Evolutionary conservation across 768 basidiomycete genomes (phyloP).

Genomic region (Lentinula boryana): DNA sequence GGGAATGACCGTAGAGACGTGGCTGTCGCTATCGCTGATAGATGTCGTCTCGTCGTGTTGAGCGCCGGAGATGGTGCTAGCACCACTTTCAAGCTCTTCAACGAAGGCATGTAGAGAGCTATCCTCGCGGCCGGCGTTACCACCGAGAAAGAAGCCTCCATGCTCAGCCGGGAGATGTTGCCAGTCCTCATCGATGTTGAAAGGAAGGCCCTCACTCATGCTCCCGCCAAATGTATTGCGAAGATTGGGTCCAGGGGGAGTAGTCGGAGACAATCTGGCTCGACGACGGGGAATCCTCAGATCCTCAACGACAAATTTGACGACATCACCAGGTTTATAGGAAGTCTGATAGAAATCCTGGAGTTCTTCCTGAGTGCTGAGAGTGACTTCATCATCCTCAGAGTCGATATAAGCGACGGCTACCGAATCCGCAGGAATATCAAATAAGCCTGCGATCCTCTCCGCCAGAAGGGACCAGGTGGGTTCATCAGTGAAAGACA

Average conservation of each 20-base stretch:
- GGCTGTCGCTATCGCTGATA: conserved; percentile 25
- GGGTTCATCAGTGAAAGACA: conserved; percentile 46
- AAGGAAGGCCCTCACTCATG: conserved; percentile 30
- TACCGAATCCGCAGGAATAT: conserved; percentile 51
- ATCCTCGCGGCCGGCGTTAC: conserved; percentile 20
- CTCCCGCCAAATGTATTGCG: conserved; percentile 58
- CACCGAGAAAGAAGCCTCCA: conserved; percentile 32
- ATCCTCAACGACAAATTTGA: conserved; percentile 65
- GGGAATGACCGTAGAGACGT: conserved; percentile 21
- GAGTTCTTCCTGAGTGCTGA: conserved; percentile 75
- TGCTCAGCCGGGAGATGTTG: conserved; percentile 41
- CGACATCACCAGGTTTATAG: conserved; percentile 21
- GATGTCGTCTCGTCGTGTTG: conserved; percentile 18
- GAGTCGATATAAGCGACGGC: conserved; percentile 68
- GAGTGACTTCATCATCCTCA: conserved; percentile 72
- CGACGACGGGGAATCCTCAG: conserved; percentile 33
- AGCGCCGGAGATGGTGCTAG: conserved; percentile 20
- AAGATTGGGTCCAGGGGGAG: conserved; percentile 21
- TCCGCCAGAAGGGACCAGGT: conserved; percentile 51
- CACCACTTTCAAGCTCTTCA: conserved; percentile 42
- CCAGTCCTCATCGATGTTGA: conserved; percentile 55
- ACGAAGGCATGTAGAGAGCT: conserved; percentile 57
- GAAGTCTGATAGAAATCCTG: conserved; percentile 54
- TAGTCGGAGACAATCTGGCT: conserved; percentile 23
- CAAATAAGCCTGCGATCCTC: conserved; percentile 49